A percentile compares a stretch with the other conserved stretches of the same genome.
phyloP scores from a whole-genome alignment of 164 flowering plant genomes.

The Echeveria elegans region DNA sequence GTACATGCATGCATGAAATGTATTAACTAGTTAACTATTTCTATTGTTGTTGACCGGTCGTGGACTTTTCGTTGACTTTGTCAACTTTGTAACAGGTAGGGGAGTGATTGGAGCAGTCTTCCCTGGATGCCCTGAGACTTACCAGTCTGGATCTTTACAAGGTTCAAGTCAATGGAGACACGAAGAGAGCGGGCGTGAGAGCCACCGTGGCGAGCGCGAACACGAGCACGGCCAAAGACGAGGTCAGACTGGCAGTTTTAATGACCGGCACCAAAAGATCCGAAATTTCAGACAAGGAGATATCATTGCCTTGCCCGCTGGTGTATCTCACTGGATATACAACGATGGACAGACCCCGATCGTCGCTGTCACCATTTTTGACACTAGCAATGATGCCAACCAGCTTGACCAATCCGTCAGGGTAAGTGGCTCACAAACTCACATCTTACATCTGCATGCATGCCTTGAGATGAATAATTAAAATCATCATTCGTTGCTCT shows the following conservation, averaged over 20 bases:
- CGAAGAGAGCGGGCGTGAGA: background rate
- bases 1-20: slow-evolving; percentile 11
- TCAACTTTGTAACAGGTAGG: slow-evolving; percentile 29
- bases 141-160: slow-evolving; percentile 15
- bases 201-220: background rate
- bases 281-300: slow-evolving; percentile 40
- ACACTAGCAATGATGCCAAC: slow-evolving; percentile 40
- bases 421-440: slow-evolving; percentile 17
- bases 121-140: slow-evolving; percentile 72
- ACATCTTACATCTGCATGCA: background rate
- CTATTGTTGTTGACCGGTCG: background rate
- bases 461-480: background rate
- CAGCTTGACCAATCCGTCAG: slow-evolving; percentile 48
- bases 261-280: slow-evolving; percentile 57
- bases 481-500: background rate
- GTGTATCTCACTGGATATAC: slow-evolving; percentile 45
- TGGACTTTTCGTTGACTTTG: background rate
- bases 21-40: background rate
- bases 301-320: slow-evolving; percentile 48
- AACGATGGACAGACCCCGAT: slow-evolving; percentile 43
- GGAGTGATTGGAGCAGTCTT: slow-evolving; percentile 26
- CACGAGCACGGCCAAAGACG: background rate
- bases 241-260: background rate
- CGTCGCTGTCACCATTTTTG: slow-evolving; percentile 32
- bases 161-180: slow-evolving; percentile 4